Evolutionary conservation across 106 monocot species (phyloP), one percentile per base, ranked within the genome.

Genomic region (Vanilla planifolia): DNA sequence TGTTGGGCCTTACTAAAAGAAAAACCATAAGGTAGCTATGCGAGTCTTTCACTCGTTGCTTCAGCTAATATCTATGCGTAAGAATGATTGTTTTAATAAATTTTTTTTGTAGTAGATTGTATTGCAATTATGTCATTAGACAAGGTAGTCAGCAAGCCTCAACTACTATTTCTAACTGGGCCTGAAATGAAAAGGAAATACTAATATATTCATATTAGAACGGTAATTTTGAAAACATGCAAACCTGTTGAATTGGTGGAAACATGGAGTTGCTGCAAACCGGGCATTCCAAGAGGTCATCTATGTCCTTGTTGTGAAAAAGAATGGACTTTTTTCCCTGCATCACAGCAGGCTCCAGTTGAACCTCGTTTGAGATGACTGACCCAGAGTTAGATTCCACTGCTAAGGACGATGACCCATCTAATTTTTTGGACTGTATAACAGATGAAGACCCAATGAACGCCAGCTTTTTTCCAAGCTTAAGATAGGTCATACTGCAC

Each of bases 191-290:
- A 37, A 37, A 37, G 7, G 0, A 37, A 37, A 37, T 6, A 5
- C 37, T 10, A 37, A 37, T 37, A 37, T 37, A n/a, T n/a, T n/a
- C n/a, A n/a, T n/a, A n/a, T n/a, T n/a, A n/a, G n/a, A n/a, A n/a
- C n/a, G 5, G 20, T 8, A 7, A 26, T 26, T 50, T 13, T 8
- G 25, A 50, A 50, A 50, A 26, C 13, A 50, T 50, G 25, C 74
- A 62, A 46, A 79, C 79, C 79, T 79, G 79, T 35, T 79, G 79
- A 28, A 79, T 79, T 33, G 79, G 79, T 61, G 79, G 79, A 66
- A 74, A 74, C 79, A 79, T 79, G 23, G 74, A 44, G 48, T 74
- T 74, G 8, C 53, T 74, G 74, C 79, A 79, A 14, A 79, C 68
- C 22, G 73, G 79, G 55, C 79, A 79, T 66, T 79, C 79, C 60